These are phyloP conservation scores for Mycocalia duriaeana DNA, from an alignment of 1,284 basidiomycete genomes.

Conservation along the genomic window DNA sequence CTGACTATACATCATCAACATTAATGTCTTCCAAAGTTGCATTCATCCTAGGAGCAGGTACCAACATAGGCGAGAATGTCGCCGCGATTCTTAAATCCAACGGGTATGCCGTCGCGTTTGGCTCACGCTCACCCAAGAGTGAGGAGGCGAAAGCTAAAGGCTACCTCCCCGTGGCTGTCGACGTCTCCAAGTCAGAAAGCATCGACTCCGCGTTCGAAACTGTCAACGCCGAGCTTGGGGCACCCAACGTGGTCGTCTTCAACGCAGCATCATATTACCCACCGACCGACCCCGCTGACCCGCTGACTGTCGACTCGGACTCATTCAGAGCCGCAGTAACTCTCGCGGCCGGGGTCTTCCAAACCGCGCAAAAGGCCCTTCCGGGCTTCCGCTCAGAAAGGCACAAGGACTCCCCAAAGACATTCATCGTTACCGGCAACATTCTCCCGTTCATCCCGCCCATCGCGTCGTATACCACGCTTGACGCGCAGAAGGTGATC, in stretches of 20 bases:
- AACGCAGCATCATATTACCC: constrained; percentile 14
- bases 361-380: constrained; percentile 23
- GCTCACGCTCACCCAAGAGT: constrained; percentile 13
- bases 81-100: constrained; percentile 13
- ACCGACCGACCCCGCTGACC: constrained; percentile 15
- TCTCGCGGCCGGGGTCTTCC: constrained; percentile 16
- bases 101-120: constrained; percentile 16
- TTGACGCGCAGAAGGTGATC: constrained; percentile 20
- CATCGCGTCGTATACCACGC: constrained; percentile 9
- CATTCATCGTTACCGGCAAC: constrained; percentile 28
- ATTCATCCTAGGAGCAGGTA: constrained; percentile 18
- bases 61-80: constrained; percentile 11
- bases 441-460: constrained; percentile 19
- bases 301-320: constrained; percentile 18
- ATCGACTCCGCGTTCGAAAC: constrained; percentile 18
- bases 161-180: constrained; percentile 20
- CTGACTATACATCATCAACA: too few relatives aligned
- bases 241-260: constrained; percentile 24
- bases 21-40: constrained; percentile 15
- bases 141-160: constrained; percentile 8
- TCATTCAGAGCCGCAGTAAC: constrained; percentile 11
- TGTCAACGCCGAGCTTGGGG: constrained; percentile 19
- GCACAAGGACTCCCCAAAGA: constrained; percentile 17
- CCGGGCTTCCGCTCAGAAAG: constrained; percentile 18
- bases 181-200: constrained; percentile 15